Evolutionary conservation across 2,329 filamentous ascomycete species (phyloP).

Genomic region (Hymenoscyphus scutula): DNA sequence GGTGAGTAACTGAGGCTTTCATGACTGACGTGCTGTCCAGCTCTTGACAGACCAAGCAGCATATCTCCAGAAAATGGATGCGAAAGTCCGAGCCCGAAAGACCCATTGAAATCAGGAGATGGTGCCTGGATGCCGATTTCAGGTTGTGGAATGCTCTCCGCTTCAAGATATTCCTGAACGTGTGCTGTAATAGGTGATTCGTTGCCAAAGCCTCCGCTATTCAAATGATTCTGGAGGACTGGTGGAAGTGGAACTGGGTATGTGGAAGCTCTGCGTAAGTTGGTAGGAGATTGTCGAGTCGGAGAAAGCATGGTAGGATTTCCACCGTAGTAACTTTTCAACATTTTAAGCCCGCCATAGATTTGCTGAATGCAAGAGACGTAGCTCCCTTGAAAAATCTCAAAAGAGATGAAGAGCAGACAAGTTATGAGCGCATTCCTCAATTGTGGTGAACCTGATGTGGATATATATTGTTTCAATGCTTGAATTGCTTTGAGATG

Average conservation of each 20-base stretch:
- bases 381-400: conserved; percentile 45
- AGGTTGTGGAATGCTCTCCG: conserved; percentile 4
- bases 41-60: not conserved
- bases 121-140: conserved; percentile 6
- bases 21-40: not conserved
- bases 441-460: conserved; percentile 45
- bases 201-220: conserved; percentile 24
- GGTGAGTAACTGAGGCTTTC: conserved; percentile 8
- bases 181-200: conserved; percentile 22
- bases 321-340: conserved; percentile 43
- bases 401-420: conserved; percentile 34
- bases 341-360: conserved; percentile 54
- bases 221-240: conserved; percentile 20
- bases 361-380: conserved; percentile 59
- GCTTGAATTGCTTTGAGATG: conserved; percentile 57
- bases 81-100: not conserved
- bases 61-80: not conserved
- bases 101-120: not conserved
- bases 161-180: conserved; percentile 29
- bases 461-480: conserved; percentile 45
- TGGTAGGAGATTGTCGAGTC: conserved; percentile 13
- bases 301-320: conserved; percentile 26
- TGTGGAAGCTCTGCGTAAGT: conserved; percentile 3
- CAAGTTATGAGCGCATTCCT: conserved; percentile 34
- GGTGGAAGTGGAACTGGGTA: conserved; percentile 15